Percentiles rank a stretch among this genome's conserved stretches.
These are phyloP conservation scores for Saccharomycopsis oosterbeekiorum DNA, from an alignment of 805 yeast species.

Conservation along the genomic window DNA sequence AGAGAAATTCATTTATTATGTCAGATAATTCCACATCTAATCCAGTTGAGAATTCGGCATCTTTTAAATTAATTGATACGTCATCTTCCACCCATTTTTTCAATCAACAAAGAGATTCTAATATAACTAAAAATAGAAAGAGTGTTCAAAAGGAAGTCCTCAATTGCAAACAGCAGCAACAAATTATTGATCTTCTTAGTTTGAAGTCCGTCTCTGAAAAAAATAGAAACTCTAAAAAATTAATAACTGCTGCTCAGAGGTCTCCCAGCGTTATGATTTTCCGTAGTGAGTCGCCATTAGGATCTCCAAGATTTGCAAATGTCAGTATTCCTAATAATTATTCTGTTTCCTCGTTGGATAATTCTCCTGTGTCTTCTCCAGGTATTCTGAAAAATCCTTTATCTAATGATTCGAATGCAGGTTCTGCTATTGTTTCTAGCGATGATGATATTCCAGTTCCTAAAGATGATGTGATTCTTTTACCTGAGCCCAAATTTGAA, in stretches of 20 bases:
- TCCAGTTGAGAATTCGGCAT: not conserved
- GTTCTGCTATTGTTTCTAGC: slow-evolving; percentile 1
- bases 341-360: slow-evolving; percentile 9
- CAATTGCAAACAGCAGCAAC: not conserved
- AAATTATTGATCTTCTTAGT: not conserved
- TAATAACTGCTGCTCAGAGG: not conserved
- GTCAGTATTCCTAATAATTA: slow-evolving; percentile 16
- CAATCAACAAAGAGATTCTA: not conserved
- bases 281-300: not conserved
- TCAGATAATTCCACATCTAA: not conserved
- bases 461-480: slow-evolving; percentile 10
- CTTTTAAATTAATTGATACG: not conserved
- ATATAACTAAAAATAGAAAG: not conserved
- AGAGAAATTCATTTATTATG: not conserved
- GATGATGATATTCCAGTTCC: slow-evolving; percentile 19
- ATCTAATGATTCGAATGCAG: not conserved
- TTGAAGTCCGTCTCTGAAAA: not conserved
- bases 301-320: not conserved
- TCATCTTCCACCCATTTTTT: not conserved
- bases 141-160: not conserved
- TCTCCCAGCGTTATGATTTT: not conserved
- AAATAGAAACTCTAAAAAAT: not conserved
- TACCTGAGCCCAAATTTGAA: not conserved
- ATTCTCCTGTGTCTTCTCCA: not conserved
- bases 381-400: not conserved